Evolutionary conservation across 2,329 filamentous ascomycete species (phyloP), one percentile per base, ranked within the genome.

Genomic region (Proliferodiscus dingleyae): DNA sequence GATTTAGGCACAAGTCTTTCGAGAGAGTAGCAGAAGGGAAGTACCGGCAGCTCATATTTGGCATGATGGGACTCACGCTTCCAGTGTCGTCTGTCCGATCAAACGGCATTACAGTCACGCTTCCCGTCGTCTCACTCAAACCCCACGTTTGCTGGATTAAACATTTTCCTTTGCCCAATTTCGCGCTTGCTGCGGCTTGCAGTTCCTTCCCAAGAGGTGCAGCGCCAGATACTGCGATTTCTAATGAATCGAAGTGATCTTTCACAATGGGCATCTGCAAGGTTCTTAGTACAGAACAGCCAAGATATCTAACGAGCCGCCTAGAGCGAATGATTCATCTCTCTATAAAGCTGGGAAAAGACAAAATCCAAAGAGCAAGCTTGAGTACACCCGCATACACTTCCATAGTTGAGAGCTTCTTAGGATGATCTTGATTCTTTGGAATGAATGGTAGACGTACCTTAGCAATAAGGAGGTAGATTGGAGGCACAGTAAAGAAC

Each of bases 401-500:
- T n/a, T n/a, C n/a, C n/a, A n/a, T n/a, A n/a, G n/a, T n/a, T n/a
- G n/a, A n/a, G n/a, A n/a, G n/a, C n/a, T n/a, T n/a, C n/a, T n/a
- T n/a, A n/a, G n/a, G n/a, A n/a, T n/a, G n/a, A n/a, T n/a, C n/a
- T n/a, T n/a, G n/a, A n/a, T n/a, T n/a, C n/a, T n/a, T n/a, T n/a
- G n/a, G n/a, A n/a, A n/a, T n/a, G n/a, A 26, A 26, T 6, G 24
- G 24, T 11, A 26, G 24, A 26, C 24, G 24, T 26, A 26, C 24
- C 24, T 81, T 82, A 5, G 77, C 74, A 46, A 85, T 77, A 13
- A 73, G 68, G 11, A 81, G 68, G 54, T 70, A 81, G 44, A 84
- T 77, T 1, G 79, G 78, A 7, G 80, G 80, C 1, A 83, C 79
- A 4, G 71, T 77, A 59, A 79, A 77, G 58, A 82, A 73, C 41